phyloP scores from a whole-genome alignment of 306 rosid genomes.

The Nissolia schottii region DNA sequence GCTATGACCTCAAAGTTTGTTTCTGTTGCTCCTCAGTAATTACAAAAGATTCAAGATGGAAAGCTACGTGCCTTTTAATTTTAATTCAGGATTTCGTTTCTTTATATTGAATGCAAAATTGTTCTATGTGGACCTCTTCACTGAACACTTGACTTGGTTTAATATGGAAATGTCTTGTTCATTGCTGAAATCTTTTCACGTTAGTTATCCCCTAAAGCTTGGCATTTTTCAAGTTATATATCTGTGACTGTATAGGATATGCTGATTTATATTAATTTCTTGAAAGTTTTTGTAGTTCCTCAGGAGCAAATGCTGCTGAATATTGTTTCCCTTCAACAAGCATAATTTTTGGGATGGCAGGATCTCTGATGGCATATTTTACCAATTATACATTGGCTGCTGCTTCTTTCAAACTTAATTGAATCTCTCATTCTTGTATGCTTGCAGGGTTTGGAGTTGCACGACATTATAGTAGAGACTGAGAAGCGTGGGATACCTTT shows the following conservation, averaged over 20 bases:
- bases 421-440: not conserved
- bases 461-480: conserved; percentile 61
- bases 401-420: not conserved
- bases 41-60: not conserved
- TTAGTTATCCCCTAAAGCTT: not conserved
- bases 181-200: not conserved
- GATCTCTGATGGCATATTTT: not conserved
- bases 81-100: not conserved
- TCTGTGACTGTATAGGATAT: not conserved
- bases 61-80: not conserved
- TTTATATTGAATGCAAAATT: not conserved
- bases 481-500: conserved; percentile 71
- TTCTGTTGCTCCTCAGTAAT: conserved; percentile 3
- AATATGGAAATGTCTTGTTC: not conserved
- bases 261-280: not conserved
- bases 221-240: not conserved
- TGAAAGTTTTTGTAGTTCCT: not conserved
- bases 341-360: not conserved
- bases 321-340: not conserved
- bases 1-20: not conserved
- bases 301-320: not conserved
- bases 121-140: not conserved
- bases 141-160: not conserved
- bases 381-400: not conserved
- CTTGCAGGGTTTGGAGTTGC: conserved; percentile 60